Percentiles rank a stretch among this genome's conserved stretches.
Evolutionary conservation across 805 yeast genomes (phyloP).

Genomic region (Lipomyces chichibuensis): DNA sequence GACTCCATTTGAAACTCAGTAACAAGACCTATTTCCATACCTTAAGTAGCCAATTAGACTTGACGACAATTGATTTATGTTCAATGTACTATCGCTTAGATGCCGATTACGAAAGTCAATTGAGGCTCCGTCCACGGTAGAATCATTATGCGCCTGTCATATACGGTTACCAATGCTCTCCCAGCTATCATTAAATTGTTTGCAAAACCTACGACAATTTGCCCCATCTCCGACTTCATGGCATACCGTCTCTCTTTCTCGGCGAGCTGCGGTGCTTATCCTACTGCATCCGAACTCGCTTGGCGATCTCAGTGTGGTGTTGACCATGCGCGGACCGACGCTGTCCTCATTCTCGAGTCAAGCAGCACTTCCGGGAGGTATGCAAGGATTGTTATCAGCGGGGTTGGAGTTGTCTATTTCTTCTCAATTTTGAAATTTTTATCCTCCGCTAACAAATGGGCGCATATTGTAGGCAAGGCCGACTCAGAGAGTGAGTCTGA

Average conservation of each 20-base stretch:
- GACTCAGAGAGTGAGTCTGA: conserved; percentile 66
- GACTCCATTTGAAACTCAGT: too few species aligned
- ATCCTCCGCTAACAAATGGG: background rate
- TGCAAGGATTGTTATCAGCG: conserved; percentile 48
- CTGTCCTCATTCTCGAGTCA: conserved; percentile 83
- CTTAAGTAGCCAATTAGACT: too few species aligned
- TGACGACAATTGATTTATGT: too few species aligned
- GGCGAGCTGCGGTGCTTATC: conserved; percentile 81
- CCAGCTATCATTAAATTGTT: conserved; percentile 15
- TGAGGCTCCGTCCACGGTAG: too few species aligned
- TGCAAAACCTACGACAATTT: conserved; percentile 29
- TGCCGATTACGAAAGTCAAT: too few species aligned
- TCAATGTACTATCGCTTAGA: too few species aligned
- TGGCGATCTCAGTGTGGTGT: conserved; percentile 76
- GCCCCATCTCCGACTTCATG: conserved; percentile 44
- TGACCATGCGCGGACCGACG: conserved; percentile 74
- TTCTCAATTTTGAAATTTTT: background rate
- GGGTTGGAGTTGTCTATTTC: background rate
- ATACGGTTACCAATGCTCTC: too few species aligned
- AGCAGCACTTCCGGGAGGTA: conserved; percentile 91
- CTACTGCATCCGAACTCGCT: conserved; percentile 62
- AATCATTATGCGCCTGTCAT: too few species aligned
- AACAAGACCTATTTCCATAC: too few species aligned
- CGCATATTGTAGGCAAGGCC: conserved; percentile 76
- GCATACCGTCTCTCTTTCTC: conserved; percentile 59